Evolutionary conservation across 768 basidiomycete species (phyloP).

Genomic region (Naganishia antarctica): DNA sequence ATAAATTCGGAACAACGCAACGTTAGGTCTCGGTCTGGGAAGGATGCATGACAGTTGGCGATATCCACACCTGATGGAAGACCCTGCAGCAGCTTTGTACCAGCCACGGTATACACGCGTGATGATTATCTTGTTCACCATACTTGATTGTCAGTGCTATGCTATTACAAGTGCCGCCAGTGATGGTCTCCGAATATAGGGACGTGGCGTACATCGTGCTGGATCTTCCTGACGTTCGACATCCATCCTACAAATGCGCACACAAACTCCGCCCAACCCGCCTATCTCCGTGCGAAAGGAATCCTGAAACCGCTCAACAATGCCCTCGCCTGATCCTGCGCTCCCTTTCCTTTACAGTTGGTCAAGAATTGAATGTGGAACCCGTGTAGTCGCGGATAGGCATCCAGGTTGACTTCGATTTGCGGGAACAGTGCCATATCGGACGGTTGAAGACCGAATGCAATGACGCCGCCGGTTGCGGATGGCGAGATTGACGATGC

Average conservation of each 20-base stretch:
- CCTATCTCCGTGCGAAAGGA: constrained; percentile 61
- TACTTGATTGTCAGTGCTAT: too few species aligned
- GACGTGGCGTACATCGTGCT: too few species aligned
- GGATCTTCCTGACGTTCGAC: too few species aligned
- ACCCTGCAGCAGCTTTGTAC: too few species aligned
- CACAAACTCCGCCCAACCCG: too few species aligned
- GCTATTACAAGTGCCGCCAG: too few species aligned
- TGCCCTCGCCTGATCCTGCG: constrained; percentile 80
- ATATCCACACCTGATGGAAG: too few species aligned
- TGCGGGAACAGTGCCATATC: constrained; percentile 92
- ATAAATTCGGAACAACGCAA: too few species aligned
- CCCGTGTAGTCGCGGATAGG: constrained; percentile 78
- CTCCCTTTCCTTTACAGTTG: constrained; percentile 77
- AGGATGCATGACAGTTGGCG: neutral
- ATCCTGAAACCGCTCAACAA: constrained; percentile 87
- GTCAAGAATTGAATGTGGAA: constrained; percentile 95
- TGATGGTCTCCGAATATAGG: too few species aligned
- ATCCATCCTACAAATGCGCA: too few species aligned
- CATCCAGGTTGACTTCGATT: constrained; percentile 86
- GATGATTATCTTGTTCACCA: too few species aligned
- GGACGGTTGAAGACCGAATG: constrained; percentile 74
- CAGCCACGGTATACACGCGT: neutral
- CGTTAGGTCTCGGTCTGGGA: too few species aligned
- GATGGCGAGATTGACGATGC: constrained; percentile 63
- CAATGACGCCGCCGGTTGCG: constrained; percentile 78